Evolutionary conservation across 73 alveolate species (phyloP), one percentile per base, ranked within the genome.

Genomic region (Blepharisma stoltei): DNA sequence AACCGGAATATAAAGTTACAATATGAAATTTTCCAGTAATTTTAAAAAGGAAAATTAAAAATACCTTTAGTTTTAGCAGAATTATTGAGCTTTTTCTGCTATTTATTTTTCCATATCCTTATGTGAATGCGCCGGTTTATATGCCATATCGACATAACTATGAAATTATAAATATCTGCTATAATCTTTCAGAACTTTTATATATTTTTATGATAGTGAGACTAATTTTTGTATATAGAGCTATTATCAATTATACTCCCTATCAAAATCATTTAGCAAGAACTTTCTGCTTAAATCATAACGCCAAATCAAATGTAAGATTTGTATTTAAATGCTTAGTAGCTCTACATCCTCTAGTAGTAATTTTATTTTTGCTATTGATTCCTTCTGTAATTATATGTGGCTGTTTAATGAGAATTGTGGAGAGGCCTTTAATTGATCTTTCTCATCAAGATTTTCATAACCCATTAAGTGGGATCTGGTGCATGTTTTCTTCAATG

Each of bases 401-500:
- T 20, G 73, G 73, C 38, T 60, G 73, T 60, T 14, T 60, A 38
- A 38, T 60, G 73, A 14, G 73, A 9, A 60, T 60, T 25, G 14
- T 60, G 18, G 73, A 60, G 23, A 60, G 73, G 45, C 73, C 73
- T 9, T 25, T 60, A 9, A 60, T 60, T 18, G 73, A 60, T 25
- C 46, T 60, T 8, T 14, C 46, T 25, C 5, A 20, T 14, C 14
- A 60, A 60, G 73, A 60, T 14, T 60, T n/a, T n/a, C 46, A 60
- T 25, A 38, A 60, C 5, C 73, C 73, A 14, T 20, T 60, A 25
- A 60, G 23, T 25, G 73, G 73, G 37, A 60, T 60, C 46, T 60
- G 73, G 73, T 60, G 14, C 5, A 60, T 60, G 73, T 60, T 60
- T 25, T n/a, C 73, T 8, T 14, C 73, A 60, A 60, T 60, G 73